These are phyloP conservation scores for Backusella macrospora DNA, from an alignment of 192 early-diverging fungal genomes.

Conservation along the genomic window DNA sequence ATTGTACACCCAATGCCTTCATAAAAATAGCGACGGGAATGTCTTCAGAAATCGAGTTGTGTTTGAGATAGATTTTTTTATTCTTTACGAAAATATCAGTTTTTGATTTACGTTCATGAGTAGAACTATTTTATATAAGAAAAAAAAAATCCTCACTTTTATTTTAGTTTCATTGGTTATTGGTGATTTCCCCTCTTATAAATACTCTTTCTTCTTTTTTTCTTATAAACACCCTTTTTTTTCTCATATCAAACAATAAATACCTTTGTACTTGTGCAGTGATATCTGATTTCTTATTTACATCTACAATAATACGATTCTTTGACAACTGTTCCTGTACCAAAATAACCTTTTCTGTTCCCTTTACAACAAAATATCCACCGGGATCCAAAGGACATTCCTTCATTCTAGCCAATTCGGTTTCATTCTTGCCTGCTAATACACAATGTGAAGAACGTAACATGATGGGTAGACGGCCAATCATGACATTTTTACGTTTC, in stretches of 20 bases:
- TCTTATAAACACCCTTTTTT: background rate
- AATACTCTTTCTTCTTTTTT: background rate
- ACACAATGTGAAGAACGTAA: slow-evolving; percentile 85
- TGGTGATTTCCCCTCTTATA: background rate
- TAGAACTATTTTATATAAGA: slow-evolving; percentile 58
- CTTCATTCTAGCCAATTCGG: slow-evolving; percentile 82
- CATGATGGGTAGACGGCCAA: slow-evolving; percentile 98
- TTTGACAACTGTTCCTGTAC: slow-evolving; percentile 99
- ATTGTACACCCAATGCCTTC: slow-evolving; percentile 94
- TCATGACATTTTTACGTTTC: slow-evolving; percentile 77
- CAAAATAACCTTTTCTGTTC: slow-evolving; percentile 95
- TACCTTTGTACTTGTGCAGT: slow-evolving; percentile 83
- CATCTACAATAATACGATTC: slow-evolving; percentile 96
- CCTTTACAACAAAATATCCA: slow-evolving; percentile 96
- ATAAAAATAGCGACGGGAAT: slow-evolving; percentile 86
- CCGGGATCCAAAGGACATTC: slow-evolving; percentile 98
- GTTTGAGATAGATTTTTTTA: slow-evolving; percentile 79
- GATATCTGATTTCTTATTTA: slow-evolving; percentile 79
- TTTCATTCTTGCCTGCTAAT: slow-evolving; percentile 73
- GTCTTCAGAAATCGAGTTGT: slow-evolving; percentile 89
- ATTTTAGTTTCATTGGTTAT: background rate
- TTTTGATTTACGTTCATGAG: slow-evolving; percentile 93
- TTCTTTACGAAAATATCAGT: slow-evolving; percentile 76
- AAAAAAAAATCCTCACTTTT: background rate
- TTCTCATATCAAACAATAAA: background rate